A percentile compares a stretch with the other conserved stretches of the same genome.
These are phyloP conservation scores for Coemansia sp. DNA, from an alignment of 192 early-diverging fungal species.

Conservation along the genomic window DNA sequence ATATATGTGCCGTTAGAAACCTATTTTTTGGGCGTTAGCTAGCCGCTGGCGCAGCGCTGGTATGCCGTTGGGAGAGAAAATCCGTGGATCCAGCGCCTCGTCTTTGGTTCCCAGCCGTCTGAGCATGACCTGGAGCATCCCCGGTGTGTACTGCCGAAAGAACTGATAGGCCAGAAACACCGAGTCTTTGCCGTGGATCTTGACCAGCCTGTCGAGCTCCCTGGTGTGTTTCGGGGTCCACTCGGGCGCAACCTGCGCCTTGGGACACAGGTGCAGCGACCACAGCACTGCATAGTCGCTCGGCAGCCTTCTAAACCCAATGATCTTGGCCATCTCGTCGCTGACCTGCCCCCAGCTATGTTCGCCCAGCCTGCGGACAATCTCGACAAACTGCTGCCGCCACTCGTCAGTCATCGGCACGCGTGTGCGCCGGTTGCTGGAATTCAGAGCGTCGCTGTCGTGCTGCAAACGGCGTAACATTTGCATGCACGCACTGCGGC, in stretches of 20 bases:
- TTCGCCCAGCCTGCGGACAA: slow-evolving; percentile 20
- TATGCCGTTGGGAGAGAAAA: neutral
- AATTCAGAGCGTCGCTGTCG: no score
- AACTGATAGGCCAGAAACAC: slow-evolving; percentile 36
- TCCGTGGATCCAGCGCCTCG: slow-evolving; percentile 11
- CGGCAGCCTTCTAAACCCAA: slow-evolving; percentile 3
- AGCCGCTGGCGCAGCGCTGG: neutral
- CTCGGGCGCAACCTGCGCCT: slow-evolving; percentile 13
- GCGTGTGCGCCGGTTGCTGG: neutral
- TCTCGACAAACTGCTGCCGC: neutral
- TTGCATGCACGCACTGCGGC: neutral
- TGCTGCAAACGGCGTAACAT: no score
- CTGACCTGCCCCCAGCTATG: slow-evolving; percentile 17
- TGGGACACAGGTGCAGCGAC: slow-evolving; percentile 15
- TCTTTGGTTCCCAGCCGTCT: slow-evolving; percentile 1
- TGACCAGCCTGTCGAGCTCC: slow-evolving; percentile 4
- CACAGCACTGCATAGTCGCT: slow-evolving; percentile 2
- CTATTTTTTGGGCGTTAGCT: no score
- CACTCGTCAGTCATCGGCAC: neutral
- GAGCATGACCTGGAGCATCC: slow-evolving; percentile 7
- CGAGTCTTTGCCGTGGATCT: slow-evolving; percentile 21
- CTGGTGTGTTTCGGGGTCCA: slow-evolving; percentile 10
- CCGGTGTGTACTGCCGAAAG: slow-evolving; percentile 36
- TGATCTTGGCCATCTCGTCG: slow-evolving; percentile 5
- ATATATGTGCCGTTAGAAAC: neutral